Conservation (phyloP, 2,329 filamentous ascomycete genomes). For the Xylariomycetidae sp. region DNA sequence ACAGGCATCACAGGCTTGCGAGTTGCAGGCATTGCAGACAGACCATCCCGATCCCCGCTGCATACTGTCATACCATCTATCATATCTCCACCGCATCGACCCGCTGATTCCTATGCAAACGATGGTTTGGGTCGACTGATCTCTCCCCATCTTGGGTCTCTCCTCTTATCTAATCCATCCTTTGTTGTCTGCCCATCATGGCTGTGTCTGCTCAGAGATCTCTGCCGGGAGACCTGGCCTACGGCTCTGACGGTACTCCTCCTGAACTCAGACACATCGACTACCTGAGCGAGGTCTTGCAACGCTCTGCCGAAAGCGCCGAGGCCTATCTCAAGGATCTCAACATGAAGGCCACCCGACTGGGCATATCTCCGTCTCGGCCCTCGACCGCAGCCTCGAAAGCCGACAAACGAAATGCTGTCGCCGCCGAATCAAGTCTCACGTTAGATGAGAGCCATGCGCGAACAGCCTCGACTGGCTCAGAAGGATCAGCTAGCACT, state of each 20-base stretch:
- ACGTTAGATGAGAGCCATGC: slow-evolving; percentile 37
- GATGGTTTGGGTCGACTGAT: slow-evolving; percentile 17
- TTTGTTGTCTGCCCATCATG: slow-evolving; percentile 14
- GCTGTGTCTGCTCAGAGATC: slow-evolving; percentile 17
- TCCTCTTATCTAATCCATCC: slow-evolving; percentile 6
- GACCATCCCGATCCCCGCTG: slow-evolving; percentile 9
- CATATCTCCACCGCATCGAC: slow-evolving; percentile 10
- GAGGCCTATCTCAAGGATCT: slow-evolving; percentile 25
- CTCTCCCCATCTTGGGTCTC: slow-evolving; percentile 11
- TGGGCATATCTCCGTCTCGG: slow-evolving; percentile 31
- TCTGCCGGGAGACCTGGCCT: slow-evolving; percentile 11
- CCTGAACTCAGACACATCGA: slow-evolving; percentile 26
- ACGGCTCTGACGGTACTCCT: slow-evolving; percentile 9
- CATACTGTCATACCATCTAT: slow-evolving; percentile 8
- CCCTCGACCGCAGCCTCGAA: slow-evolving; percentile 22
- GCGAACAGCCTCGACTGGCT: slow-evolving; percentile 40
- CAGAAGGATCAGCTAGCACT: slow-evolving; percentile 34
- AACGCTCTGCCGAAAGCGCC: slow-evolving; percentile 14
- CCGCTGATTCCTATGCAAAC: slow-evolving; percentile 19
- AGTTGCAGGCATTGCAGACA: slow-evolving; percentile 11
- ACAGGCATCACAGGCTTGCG: too few species aligned
- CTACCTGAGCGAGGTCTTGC: slow-evolving; percentile 24
- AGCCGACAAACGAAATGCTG: slow-evolving; percentile 31
- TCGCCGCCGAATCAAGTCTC: slow-evolving; percentile 37
- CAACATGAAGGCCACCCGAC: slow-evolving; percentile 26